These are phyloP conservation scores for Nakataea oryzae DNA, from an alignment of 2,329 filamentous ascomycete genomes.

Conservation along the genomic window DNA sequence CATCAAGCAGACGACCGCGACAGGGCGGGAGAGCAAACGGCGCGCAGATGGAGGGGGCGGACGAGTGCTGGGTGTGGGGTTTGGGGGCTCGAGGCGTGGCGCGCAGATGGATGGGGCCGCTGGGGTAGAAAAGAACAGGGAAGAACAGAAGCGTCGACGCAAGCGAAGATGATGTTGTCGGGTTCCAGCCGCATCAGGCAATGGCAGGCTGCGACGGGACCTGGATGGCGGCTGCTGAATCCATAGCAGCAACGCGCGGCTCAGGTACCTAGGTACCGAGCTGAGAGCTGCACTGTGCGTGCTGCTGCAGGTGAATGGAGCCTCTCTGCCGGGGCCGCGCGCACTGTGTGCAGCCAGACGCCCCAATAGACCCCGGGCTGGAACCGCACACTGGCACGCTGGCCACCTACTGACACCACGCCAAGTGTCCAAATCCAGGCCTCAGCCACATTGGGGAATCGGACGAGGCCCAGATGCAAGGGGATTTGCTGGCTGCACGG, in stretches of 20 bases:
- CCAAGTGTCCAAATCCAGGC: background rate
- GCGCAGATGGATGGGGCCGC: background rate
- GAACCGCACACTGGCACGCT: no score
- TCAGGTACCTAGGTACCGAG: no score
- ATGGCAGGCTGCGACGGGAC: background rate
- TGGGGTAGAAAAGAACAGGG: background rate
- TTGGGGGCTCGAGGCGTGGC: background rate
- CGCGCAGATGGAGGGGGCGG: background rate
- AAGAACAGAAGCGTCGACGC: background rate
- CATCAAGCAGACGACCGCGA: slow-evolving; percentile 26
- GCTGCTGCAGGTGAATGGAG: background rate
- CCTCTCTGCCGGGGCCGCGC: background rate
- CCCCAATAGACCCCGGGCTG: no score
- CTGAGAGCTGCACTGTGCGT: no score
- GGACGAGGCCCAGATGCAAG: background rate
- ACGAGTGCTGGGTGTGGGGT: background rate
- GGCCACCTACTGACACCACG: background rate
- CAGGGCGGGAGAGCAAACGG: background rate
- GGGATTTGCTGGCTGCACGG: no score
- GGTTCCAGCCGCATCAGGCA: background rate
- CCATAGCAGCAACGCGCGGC: background rate
- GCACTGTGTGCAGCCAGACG: background rate
- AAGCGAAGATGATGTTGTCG: background rate
- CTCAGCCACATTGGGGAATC: background rate
- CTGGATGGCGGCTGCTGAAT: background rate